phyloP scores from a whole-genome alignment of 352 stramenopile genomes.

The Phytophthora quininea region DNA sequence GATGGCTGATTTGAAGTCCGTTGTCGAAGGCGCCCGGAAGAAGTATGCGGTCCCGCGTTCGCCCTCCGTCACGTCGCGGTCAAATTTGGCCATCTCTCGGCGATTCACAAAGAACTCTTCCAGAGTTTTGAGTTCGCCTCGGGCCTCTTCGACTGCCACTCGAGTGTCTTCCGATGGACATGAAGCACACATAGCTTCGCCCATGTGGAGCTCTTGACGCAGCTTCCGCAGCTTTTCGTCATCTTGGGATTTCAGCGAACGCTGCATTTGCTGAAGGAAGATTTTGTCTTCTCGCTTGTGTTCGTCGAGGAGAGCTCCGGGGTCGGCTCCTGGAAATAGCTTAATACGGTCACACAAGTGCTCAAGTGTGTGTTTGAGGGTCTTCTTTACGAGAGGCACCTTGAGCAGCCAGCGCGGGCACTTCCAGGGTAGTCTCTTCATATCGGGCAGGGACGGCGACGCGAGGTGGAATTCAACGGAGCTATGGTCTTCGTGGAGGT shows the following conservation, averaged over 20 bases:
- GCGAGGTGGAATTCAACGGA: not conserved
- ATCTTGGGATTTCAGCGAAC: not conserved
- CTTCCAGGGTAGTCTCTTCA: conserved; percentile 1
- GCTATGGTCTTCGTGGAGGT: conserved; percentile 1
- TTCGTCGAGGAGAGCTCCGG: conserved; percentile 7
- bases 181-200: not conserved
- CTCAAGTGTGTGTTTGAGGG: not conserved
- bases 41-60: conserved; percentile 7
- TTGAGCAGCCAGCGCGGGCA: conserved; percentile 8
- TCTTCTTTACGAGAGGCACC: not conserved
- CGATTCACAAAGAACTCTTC: not conserved
- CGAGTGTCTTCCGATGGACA: not conserved
- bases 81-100: conserved; percentile 9
- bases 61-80: conserved; percentile 1
- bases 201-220: not conserved
- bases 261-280: conserved; percentile 5
- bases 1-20: not conserved
- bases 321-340: not conserved
- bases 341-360: not conserved
- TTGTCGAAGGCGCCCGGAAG: not conserved
- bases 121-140: not conserved
- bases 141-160: not conserved
- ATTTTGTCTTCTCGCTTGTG: conserved; percentile 6
- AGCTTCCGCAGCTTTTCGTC: not conserved
- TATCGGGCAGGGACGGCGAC: not conserved